phyloP scores from a whole-genome alignment of 164 flowering plant species.

The Chloranthus sessilifolius region DNA sequence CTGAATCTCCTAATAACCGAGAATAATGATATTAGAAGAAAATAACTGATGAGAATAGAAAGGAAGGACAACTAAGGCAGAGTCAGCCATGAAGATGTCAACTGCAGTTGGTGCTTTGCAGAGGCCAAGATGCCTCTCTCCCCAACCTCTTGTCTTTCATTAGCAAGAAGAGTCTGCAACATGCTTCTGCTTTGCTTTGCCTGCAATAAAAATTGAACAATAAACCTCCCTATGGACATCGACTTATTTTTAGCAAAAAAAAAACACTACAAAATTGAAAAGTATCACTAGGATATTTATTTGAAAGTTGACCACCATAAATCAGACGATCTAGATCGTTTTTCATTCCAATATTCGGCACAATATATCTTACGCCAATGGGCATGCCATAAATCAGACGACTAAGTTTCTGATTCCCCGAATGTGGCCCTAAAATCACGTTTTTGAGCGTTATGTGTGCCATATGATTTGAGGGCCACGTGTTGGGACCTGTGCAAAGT shows the following conservation, averaged over 20 bases:
- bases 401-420: not conserved
- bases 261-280: not conserved
- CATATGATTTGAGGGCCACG: not conserved
- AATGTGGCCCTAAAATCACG: not conserved
- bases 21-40: too few species aligned
- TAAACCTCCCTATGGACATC: too few species aligned
- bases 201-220: constrained; percentile 32
- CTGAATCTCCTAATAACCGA: too few species aligned
- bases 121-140: too few species aligned
- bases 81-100: too few species aligned
- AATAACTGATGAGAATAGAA: too few species aligned
- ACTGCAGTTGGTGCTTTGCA: too few species aligned
- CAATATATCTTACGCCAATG: not conserved
- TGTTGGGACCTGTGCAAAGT: not conserved
- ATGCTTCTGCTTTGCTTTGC: constrained; percentile 49
- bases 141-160: constrained; percentile 8
- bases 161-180: constrained; percentile 32
- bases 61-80: too few species aligned
- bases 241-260: constrained; percentile 4
- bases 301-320: not conserved
- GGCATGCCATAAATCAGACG: not conserved
- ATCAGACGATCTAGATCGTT: too few species aligned
- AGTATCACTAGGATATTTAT: not conserved
- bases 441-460: not conserved
- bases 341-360: too few species aligned